Evolutionary conservation across 108 stramenopile species (phyloP).

Genomic region (Mediolabrus comicus): DNA sequence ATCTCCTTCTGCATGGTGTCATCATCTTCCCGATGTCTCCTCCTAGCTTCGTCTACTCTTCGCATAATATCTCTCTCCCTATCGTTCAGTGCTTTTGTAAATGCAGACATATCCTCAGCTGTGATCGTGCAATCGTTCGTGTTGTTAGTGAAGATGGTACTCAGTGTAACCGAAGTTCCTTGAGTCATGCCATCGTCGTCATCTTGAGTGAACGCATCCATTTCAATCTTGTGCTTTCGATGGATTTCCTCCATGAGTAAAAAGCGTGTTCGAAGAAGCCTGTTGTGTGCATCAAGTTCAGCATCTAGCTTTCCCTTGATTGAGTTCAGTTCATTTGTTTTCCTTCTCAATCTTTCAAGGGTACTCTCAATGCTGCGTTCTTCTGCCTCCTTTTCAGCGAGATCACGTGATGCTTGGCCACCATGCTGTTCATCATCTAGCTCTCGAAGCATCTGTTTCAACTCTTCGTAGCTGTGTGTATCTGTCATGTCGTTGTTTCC

Average conservation of each 20-base stretch:
- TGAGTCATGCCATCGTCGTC: slow-evolving; percentile 47
- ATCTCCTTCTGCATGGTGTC: slow-evolving; percentile 62
- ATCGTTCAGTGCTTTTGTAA: slow-evolving; percentile 43
- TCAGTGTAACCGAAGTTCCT: slow-evolving; percentile 28
- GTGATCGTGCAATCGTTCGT: slow-evolving; percentile 46
- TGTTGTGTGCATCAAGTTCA: slow-evolving; percentile 49
- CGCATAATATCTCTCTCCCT: slow-evolving; percentile 47
- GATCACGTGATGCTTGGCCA: slow-evolving; percentile 34
- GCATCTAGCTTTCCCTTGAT: slow-evolving; percentile 62
- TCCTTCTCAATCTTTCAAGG: slow-evolving; percentile 36
- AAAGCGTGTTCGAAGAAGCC: slow-evolving; percentile 49
- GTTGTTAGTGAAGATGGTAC: slow-evolving; percentile 26
- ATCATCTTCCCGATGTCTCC: slow-evolving; percentile 44
- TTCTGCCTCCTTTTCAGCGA: slow-evolving; percentile 27
- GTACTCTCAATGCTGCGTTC: slow-evolving; percentile 34
- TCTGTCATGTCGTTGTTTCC: slow-evolving; percentile 68
- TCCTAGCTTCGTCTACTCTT: slow-evolving; percentile 40
- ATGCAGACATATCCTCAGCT: slow-evolving; percentile 66
- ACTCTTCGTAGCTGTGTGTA: slow-evolving; percentile 46
- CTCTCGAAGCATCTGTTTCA: slow-evolving; percentile 60
- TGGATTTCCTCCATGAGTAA: slow-evolving; percentile 70
- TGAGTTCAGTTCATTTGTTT: slow-evolving; percentile 43
- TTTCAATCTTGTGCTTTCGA: slow-evolving; percentile 51
- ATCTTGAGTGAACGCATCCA: slow-evolving; percentile 57
- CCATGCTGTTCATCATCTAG: slow-evolving; percentile 48